Evolutionary conservation across 352 stramenopile genomes (phyloP).

Genomic region (Phytophthora fragariae): DNA sequence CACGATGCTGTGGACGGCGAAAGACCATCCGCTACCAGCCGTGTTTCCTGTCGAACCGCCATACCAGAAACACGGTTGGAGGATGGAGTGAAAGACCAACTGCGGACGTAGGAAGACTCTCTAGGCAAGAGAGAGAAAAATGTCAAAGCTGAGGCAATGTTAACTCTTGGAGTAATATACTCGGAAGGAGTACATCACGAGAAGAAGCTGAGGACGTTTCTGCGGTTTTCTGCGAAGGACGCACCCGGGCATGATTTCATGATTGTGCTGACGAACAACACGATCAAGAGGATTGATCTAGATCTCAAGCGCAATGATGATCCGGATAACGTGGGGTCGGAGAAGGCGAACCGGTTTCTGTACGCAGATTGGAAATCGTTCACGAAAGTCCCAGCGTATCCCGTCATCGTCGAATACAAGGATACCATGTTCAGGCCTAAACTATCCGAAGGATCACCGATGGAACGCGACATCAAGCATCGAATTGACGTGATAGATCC

Average conservation of each 20-base stretch:
- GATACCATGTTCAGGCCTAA: slow-evolving; percentile 21
- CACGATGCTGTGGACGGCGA: slow-evolving; percentile 6
- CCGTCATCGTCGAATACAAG: slow-evolving; percentile 15
- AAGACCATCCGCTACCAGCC: slow-evolving; percentile 6
- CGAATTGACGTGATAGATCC: slow-evolving; percentile 16
- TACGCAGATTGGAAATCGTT: slow-evolving; percentile 16
- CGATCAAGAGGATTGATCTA: slow-evolving; percentile 10
- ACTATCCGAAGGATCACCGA: slow-evolving; percentile 13
- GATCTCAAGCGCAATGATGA: slow-evolving; percentile 3
- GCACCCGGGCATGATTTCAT: slow-evolving; percentile 20
- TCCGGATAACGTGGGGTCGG: slow-evolving; percentile 12
- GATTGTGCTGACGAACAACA: slow-evolving; percentile 25
- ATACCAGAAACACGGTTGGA: slow-evolving; percentile 18
- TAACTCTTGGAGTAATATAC: slow-evolving; percentile 18
- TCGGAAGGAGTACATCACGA: slow-evolving; percentile 27
- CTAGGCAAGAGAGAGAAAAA: slow-evolving; percentile 18
- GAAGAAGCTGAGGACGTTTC: slow-evolving; percentile 30
- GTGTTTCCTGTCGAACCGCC: slow-evolving; percentile 18
- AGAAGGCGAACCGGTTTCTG: slow-evolving; percentile 19
- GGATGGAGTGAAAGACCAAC: slow-evolving; percentile 11
- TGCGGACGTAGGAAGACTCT: slow-evolving; percentile 12
- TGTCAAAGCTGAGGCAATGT: slow-evolving; percentile 17
- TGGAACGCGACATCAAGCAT: slow-evolving; percentile 8
- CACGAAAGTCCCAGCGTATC: slow-evolving; percentile 2
- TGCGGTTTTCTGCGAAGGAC: slow-evolving; percentile 16